Conservation (phyloP, 257 asterid species). For the Salvia miltiorrhiza region DNA sequence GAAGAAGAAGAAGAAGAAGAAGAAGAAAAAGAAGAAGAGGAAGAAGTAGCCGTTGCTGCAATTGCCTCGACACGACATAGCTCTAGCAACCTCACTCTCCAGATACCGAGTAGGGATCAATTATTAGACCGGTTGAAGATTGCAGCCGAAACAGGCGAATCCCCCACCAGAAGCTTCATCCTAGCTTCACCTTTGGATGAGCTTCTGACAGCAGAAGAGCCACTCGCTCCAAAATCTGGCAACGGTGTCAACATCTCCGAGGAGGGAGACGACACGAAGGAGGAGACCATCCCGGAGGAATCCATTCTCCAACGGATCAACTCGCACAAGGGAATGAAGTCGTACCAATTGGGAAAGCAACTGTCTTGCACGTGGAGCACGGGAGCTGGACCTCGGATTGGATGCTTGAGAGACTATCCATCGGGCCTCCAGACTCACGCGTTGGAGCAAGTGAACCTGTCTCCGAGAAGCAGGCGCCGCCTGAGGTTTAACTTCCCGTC, state of each 20-base stretch:
- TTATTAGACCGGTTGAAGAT: constrained; percentile 38
- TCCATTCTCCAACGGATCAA: constrained; percentile 52
- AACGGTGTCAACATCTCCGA: not conserved
- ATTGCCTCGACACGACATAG: constrained; percentile 16
- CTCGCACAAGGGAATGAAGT: constrained; percentile 58
- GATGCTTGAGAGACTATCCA: constrained; percentile 80
- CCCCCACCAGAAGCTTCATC: constrained; percentile 14
- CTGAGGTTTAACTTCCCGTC: constrained; percentile 40
- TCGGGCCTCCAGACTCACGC: constrained; percentile 73
- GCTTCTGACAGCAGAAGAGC: constrained; percentile 32
- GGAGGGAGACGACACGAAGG: constrained; percentile 29
- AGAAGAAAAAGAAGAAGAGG: constrained; percentile 13
- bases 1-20: constrained; percentile 20
- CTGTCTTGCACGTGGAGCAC: constrained; percentile 87
- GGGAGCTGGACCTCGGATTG: constrained; percentile 89
- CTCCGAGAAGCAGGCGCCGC: constrained; percentile 54
- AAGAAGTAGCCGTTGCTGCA: constrained; percentile 17
- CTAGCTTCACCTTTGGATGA: constrained; percentile 42
- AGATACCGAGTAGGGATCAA: constrained; percentile 53
- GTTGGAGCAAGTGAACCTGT: constrained; percentile 59
- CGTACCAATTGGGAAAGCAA: constrained; percentile 68
- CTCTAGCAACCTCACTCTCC: constrained; percentile 41
- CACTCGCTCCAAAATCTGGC: constrained; percentile 1
- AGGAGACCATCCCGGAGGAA: constrained; percentile 46
- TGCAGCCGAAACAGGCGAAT: constrained; percentile 22